Conservation (phyloP, 495 filamentous ascomycete species). For the Jackrogersella multiformis region DNA sequence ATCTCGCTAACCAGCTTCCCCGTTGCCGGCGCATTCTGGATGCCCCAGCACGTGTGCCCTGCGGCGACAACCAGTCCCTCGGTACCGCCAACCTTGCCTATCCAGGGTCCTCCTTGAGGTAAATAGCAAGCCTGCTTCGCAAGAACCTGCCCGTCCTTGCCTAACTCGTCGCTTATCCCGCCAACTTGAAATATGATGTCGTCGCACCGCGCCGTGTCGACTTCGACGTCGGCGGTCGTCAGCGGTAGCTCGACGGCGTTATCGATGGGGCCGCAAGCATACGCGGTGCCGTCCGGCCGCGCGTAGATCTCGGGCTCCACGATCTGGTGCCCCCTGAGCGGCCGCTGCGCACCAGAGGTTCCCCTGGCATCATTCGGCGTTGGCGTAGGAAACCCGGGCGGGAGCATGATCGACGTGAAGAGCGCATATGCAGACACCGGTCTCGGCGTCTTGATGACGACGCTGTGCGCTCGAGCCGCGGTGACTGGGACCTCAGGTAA, state of each 20-base stretch:
- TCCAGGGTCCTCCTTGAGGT: slow-evolving; percentile 75
- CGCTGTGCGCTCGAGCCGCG: slow-evolving; percentile 81
- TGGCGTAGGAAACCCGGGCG: slow-evolving; percentile 57
- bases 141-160: slow-evolving; percentile 71
- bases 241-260: slow-evolving; percentile 71
- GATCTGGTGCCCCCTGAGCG: slow-evolving; percentile 51
- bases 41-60: slow-evolving; percentile 91
- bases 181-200: slow-evolving; percentile 79
- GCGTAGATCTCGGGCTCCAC: slow-evolving; percentile 87
- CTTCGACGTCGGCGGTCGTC: slow-evolving; percentile 74
- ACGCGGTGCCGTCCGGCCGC: slow-evolving; percentile 83
- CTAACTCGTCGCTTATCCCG: slow-evolving; percentile 74
- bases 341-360: slow-evolving; percentile 43
- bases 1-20: slow-evolving; percentile 84
- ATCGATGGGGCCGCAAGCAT: slow-evolving; percentile 81
- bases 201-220: slow-evolving; percentile 75
- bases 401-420: slow-evolving; percentile 81
- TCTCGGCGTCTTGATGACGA: slow-evolving; percentile 68
- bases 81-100: slow-evolving; percentile 70
- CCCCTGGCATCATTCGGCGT: slow-evolving; percentile 48
- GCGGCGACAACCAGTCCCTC: slow-evolving; percentile 79
- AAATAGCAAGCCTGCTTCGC: slow-evolving; percentile 85
- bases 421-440: slow-evolving; percentile 82
- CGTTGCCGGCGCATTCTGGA: slow-evolving; percentile 87
- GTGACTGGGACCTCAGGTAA: slow-evolving; percentile 77